Base-by-base conservation (phyloP, 495 filamentous ascomycete species). In the Achaetomiella virescens region DNA sequence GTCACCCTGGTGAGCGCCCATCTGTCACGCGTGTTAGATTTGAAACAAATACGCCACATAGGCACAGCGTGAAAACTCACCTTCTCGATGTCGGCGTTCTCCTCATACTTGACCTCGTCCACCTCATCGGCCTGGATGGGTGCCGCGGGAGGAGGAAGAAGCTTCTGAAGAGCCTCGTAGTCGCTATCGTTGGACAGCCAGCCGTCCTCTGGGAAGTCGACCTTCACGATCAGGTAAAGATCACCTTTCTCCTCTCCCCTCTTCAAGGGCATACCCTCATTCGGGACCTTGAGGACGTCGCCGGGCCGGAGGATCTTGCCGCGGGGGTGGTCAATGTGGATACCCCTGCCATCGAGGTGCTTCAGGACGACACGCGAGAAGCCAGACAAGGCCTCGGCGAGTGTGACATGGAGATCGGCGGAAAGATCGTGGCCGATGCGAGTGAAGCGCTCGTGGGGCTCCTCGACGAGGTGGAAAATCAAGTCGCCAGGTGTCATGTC, bases 201-300 rank as follows among this genome's bases (percentile, higher is more conserved):
- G 20, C 83, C 85, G 63, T 88, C 79, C 50, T 90, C 83, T 22
- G 93, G 93, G 76, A 97, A 97, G 42, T 89, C 83, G 58, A 98
- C 77, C 63, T 95, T 85, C 52, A 96, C 85, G 18, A 86, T 66
- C 27, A 98, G 78, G 69, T 90, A 98, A 8, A 98, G 77, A 63
- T 97, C 91, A 15, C 93, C 93, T 63, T 84, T 89, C 6, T 69
- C 61, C 31, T 98, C 93, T 52, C 83, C 85, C 57, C 84, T 84
- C 78, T 97, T 97, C 55, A 81, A 64, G 7, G 95, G 92, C 93
- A 98, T 98, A 42, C 93, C 93, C 69, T 98, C 93, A 29, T 88
- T 90, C 5, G 76, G 66, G 5, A 98, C 75, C 72, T 89, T 95
- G 56, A 98, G 77, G 14, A 90, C 80, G 61, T 97, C 88, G 15